phyloP scores from a whole-genome alignment of 2,329 filamentous ascomycete genomes.

The Penicillium sp. region DNA sequence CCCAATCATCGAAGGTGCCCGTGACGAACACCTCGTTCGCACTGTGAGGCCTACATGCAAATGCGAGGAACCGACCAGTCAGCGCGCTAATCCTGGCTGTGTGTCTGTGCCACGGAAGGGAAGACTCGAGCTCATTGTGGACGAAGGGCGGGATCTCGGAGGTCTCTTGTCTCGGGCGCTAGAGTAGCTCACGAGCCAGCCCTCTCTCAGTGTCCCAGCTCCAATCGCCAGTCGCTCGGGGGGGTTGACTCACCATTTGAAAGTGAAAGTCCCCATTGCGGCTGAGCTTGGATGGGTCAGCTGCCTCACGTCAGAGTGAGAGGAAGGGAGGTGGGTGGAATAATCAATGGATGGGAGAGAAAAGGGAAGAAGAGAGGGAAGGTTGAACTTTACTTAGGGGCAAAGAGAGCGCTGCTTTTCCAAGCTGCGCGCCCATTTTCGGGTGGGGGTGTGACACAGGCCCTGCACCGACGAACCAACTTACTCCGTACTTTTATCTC shows the following conservation, averaged over 20 bases:
- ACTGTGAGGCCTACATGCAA: conserved; percentile 69
- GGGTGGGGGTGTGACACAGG: conserved; percentile 6
- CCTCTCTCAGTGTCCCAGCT: neutral
- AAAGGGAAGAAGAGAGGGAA: neutral
- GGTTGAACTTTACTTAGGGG: neutral
- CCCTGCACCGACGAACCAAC: neutral
- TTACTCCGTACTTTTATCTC: neutral
- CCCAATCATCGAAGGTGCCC: conserved; percentile 94
- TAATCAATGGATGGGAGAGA: conserved; percentile 5
- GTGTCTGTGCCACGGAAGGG: conserved; percentile 15
- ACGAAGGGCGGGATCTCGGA: conserved; percentile 1
- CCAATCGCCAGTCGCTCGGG: neutral
- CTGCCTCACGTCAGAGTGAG: conserved; percentile 1
- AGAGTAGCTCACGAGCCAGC: conserved; percentile 4
- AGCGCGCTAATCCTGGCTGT: conserved; percentile 25
- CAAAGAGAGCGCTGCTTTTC: neutral
- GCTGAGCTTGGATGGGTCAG: neutral
- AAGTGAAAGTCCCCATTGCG: conserved; percentile 39
- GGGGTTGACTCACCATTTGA: conserved; percentile 37
- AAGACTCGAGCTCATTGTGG: conserved; percentile 10
- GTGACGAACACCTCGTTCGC: conserved; percentile 91
- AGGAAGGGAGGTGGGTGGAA: conserved; percentile 1
- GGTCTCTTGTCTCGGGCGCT: conserved; percentile 2
- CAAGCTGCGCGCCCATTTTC: conserved; percentile 2
- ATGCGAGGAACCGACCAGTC: conserved; percentile 31